phyloP scores from a whole-genome alignment of 1,139 yeast species.

The Blastobotrys serpentis region DNA sequence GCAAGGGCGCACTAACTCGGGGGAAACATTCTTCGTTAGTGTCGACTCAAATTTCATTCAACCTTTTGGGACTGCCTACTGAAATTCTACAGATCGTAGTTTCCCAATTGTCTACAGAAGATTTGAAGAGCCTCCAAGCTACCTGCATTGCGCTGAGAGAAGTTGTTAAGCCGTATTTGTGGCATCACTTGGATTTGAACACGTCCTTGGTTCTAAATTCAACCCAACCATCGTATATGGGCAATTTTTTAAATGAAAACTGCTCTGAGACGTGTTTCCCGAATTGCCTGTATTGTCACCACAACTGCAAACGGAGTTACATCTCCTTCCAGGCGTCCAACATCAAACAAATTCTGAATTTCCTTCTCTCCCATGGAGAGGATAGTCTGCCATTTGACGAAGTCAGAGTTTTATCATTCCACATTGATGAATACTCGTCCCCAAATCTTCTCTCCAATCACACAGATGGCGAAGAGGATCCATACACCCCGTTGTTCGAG shows the following conservation, averaged over 20 bases:
- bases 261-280: conserved; percentile 10
- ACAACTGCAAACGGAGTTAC: conserved; percentile 8
- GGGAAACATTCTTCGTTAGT: too few relatives aligned
- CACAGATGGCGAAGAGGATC: neutral
- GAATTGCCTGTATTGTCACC: conserved; percentile 9
- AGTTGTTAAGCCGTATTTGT: neutral
- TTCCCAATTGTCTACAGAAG: neutral
- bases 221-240: conserved; percentile 7
- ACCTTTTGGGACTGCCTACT: conserved; percentile 4
- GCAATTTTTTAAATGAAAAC: neutral
- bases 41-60: too few relatives aligned
- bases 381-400: conserved; percentile 6
- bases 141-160: conserved; percentile 4
- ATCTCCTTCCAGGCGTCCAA: conserved; percentile 5
- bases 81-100: conserved; percentile 3
- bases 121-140: conserved; percentile 3
- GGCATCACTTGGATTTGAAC: conserved; percentile 11
- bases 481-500: neutral
- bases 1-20: too few relatives aligned
- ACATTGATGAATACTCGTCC: conserved; percentile 10
- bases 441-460: neutral
- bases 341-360: conserved; percentile 5
- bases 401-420: conserved; percentile 6
- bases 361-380: neutral
- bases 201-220: conserved; percentile 6